Evolutionary conservation across 2,329 filamentous ascomycete genomes (phyloP).

Genomic region (Cryphonectria carpinicola): DNA sequence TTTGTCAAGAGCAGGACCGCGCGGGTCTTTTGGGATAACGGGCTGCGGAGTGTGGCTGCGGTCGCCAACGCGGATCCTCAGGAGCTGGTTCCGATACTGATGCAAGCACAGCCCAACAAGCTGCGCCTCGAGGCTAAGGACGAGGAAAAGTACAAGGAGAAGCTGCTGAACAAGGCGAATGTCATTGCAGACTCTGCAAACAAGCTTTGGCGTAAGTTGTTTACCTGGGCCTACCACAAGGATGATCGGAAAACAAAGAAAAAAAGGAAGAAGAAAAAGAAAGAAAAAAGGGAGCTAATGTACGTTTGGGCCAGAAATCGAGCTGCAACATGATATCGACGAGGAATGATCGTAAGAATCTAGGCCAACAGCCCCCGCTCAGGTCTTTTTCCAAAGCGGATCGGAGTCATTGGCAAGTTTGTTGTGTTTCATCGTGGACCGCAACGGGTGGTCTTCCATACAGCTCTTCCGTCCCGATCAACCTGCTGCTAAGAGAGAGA

Average conservation of each 20-base stretch:
- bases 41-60: slow-evolving; percentile 68
- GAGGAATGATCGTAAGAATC: slow-evolving; percentile 41
- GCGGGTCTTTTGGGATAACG: slow-evolving; percentile 75
- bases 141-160: slow-evolving; percentile 64
- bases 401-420: not conserved
- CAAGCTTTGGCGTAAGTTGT: slow-evolving; percentile 67
- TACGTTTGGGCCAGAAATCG: slow-evolving; percentile 44
- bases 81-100: slow-evolving; percentile 71
- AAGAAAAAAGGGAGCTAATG: slow-evolving; percentile 23
- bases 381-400: not conserved
- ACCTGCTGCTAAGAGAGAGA: not conserved
- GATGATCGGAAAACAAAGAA: not conserved
- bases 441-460: not conserved
- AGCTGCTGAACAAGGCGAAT: slow-evolving; percentile 67
- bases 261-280: not conserved
- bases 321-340: slow-evolving; percentile 56
- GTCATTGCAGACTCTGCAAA: slow-evolving; percentile 72
- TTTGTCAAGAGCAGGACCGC: slow-evolving; percentile 80
- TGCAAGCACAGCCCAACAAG: slow-evolving; percentile 74
- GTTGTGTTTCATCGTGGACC: not conserved
- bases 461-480: not conserved
- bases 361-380: not conserved
- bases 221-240: slow-evolving; percentile 4
- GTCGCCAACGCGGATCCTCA: slow-evolving; percentile 71
- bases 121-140: slow-evolving; percentile 58